Percentiles rank a stretch among this genome's conserved stretches.
Evolutionary conservation across 768 basidiomycete species (phyloP).

Genomic region (Panaeolus cyanescens): DNA sequence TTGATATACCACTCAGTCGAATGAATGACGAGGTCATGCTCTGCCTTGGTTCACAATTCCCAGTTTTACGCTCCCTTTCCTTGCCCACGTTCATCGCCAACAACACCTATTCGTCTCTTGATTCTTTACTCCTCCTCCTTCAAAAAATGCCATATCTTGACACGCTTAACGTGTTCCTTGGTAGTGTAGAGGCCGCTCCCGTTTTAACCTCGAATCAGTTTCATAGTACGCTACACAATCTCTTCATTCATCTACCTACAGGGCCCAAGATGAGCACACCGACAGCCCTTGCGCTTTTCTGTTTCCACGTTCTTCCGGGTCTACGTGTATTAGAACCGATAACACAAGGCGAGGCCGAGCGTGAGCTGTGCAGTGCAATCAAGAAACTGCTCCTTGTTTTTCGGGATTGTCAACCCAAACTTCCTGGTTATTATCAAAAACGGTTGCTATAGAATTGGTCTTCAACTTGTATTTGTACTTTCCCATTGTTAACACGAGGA

Average conservation of each 20-base stretch:
- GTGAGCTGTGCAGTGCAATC: not conserved
- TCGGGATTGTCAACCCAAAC: not conserved
- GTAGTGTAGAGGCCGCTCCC: not conserved
- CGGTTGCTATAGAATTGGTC: not conserved
- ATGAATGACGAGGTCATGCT: not conserved
- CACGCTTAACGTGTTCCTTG: not conserved
- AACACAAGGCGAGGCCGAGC: not conserved
- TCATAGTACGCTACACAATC: not conserved
- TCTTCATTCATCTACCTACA: not conserved
- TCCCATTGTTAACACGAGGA: no score
- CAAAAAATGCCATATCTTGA: not conserved
- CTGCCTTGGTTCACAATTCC: not conserved
- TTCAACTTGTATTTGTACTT: not conserved
- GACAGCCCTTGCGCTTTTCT: not conserved
- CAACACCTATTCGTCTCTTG: not conserved
- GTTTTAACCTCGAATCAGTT: not conserved
- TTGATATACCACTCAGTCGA: not conserved
- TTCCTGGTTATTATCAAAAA: conserved; percentile 2
- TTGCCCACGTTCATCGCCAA: not conserved
- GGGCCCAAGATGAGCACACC: not conserved
- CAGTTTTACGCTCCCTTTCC: not conserved
- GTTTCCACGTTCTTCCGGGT: not conserved
- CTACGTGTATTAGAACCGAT: not conserved
- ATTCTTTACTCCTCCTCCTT: not conserved
- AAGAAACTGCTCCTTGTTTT: not conserved